These are phyloP conservation scores for Cenococcum geophilum DNA, from an alignment of 495 filamentous ascomycete genomes.

Conservation along the genomic window DNA sequence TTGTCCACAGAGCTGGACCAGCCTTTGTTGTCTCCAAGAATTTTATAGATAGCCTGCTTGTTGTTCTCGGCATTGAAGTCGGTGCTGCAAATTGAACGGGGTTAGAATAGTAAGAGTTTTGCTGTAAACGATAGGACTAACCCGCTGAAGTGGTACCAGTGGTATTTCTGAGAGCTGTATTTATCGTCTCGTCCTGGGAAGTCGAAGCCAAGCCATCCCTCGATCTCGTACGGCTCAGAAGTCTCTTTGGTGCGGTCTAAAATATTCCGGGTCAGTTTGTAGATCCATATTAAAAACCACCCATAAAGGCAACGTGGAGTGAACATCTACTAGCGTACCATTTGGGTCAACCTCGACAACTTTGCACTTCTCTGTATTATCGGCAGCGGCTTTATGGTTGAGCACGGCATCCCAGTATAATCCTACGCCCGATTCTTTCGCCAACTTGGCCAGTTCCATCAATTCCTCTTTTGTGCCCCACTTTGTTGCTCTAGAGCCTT, in stretches of 20 bases:
- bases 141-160: constrained; percentile 45
- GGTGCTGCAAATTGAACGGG: constrained; percentile 32
- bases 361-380: constrained; percentile 53
- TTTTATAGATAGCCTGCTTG: constrained; percentile 61
- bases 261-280: background rate
- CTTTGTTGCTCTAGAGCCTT: constrained; percentile 57
- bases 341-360: constrained; percentile 52
- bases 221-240: constrained; percentile 56
- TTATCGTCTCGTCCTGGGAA: constrained; percentile 55
- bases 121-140: no score
- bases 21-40: constrained; percentile 54
- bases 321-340: background rate
- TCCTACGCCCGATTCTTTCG: constrained; percentile 50
- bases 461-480: constrained; percentile 66
- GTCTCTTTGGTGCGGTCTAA: constrained; percentile 52
- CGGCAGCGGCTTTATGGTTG: constrained; percentile 70
- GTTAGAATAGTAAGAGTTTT: no score
- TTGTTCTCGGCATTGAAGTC: constrained; percentile 58
- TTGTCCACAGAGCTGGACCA: constrained; percentile 61
- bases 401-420: constrained; percentile 71
- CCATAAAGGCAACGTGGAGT: background rate
- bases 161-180: constrained; percentile 59
- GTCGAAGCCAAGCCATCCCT: constrained; percentile 62
- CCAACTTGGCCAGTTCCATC: constrained; percentile 45
- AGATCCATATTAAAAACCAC: background rate